Evolutionary conservation across 2,329 filamentous ascomycete genomes (phyloP), one percentile per base, ranked within the genome.

Genomic region (Alternaria burnsii): DNA sequence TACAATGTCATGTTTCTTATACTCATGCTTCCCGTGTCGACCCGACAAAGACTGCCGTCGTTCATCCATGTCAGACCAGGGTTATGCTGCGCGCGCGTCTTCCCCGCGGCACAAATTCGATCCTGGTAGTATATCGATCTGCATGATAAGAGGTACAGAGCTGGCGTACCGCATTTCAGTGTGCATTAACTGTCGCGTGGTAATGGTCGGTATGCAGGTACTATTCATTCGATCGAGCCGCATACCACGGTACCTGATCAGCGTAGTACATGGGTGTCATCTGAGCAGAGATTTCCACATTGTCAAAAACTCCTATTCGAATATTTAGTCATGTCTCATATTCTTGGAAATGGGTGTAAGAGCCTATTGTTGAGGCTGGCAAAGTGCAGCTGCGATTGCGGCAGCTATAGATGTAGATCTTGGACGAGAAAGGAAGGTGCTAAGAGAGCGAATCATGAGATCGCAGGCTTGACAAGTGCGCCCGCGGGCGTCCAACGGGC

Each of bases 381-480:
- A 28, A 43, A 26, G 12, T 42, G 54, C 3, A 34, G 26, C n/a
- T 44, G 36, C 41, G 36, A 44, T 48, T 28, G 24, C 53, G 51
- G 46, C 44, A 61, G 55, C 51, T 59, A 44, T 50, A 47, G 54
- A 22, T 55, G 55, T 48, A 36, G 38, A 52, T 58, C 65, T 22
- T 66, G 41, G 12, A 55, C 48, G 11, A 46, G 63, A 55, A 24
- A 67, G 70, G 70, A 68, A 72, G 70, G 70, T 71, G 52, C 18
- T 26, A 57, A 47, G 38, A 10, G 28, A 32, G 38, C 42, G 22
- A 28, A 62, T 55, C 26, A 42, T 34, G 36, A 36, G 40, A 54
- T 50, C 48, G 41, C 42, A 24, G 20, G 26, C 42, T 55, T 24
- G 36, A 48, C 32, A 58, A 32, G 48, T 52, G 48, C 47, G 34